A percentile compares a stretch with the other conserved stretches of the same genome.
phyloP scores from a whole-genome alignment of 495 filamentous ascomycete species.

The Xylaria bambusicola region DNA sequence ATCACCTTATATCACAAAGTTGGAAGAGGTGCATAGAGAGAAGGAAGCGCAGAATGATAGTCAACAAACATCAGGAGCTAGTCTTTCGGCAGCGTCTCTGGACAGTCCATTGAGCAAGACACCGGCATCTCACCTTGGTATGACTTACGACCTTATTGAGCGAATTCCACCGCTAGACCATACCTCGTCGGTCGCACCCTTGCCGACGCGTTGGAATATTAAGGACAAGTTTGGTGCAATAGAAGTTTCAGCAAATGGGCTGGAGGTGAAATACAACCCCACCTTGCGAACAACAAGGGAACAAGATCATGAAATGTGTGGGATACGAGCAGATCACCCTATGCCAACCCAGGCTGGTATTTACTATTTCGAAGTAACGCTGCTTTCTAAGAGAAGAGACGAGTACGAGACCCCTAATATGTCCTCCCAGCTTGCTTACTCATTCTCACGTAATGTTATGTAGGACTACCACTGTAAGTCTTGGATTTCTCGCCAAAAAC shows the following conservation, averaged over 20 bases:
- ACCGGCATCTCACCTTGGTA: conserved; percentile 68
- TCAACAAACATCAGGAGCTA: conserved; percentile 20
- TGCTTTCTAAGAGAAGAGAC: conserved; percentile 81
- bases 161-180: conserved; percentile 56
- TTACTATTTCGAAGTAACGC: conserved; percentile 95
- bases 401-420: conserved; percentile 59
- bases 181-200: conserved; percentile 60
- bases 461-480: conserved; percentile 76
- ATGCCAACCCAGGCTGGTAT: conserved; percentile 94
- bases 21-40: conserved; percentile 68
- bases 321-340: conserved; percentile 80
- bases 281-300: conserved; percentile 40
- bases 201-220: conserved; percentile 83
- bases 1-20: conserved; percentile 73
- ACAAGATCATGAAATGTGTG: conserved; percentile 77
- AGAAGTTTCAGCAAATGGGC: conserved; percentile 73
- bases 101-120: conserved; percentile 34
- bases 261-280: conserved; percentile 71
- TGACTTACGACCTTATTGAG: conserved; percentile 86
- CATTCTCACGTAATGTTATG: conserved; percentile 24
- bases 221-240: conserved; percentile 71
- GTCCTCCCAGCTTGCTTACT: conserved; percentile 1
- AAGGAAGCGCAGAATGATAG: conserved; percentile 45
- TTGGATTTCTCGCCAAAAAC: conserved; percentile 80
- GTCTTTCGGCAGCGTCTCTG: conserved; percentile 17